Evolutionary conservation across 192 early-diverging fungal species (phyloP), one percentile per base, ranked within the genome.

Genomic region (Gigaspora rosea): DNA sequence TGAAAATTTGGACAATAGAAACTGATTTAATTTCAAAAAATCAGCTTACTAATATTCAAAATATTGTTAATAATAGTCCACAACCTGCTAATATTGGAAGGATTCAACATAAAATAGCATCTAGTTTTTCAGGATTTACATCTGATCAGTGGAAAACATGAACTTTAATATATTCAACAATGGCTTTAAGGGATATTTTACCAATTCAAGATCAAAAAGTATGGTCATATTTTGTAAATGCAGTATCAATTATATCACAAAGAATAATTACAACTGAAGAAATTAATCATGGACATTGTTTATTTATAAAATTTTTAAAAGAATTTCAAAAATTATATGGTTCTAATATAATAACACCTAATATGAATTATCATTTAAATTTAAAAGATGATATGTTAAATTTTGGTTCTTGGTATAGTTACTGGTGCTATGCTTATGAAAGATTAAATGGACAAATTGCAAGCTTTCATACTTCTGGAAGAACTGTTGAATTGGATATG

Each of bases 331-430:
- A 16, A 32, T 9, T 61, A 32, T 61, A 27, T 9, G 3, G 10
- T 12, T 16, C 27, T 20, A n/a, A 61, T 12, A 61, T 33, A 13
- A 27, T 27, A 61, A 61, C 22, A 5, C 59, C 27, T 32, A 61
- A 61, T 12, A 61, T 61, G 59, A 36, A 65, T n/a, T 36, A 36
- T 27, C 63, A 65, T 65, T 41, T 65, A 16, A 36, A 65, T 65
- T 35, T 65, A 35, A 65, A 65, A 41, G 16, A 47, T 46, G 32
- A 35, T 65, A 16, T 65, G 9, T 47, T 65, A 41, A 18, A 65
- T 65, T 65, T 46, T 65, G 63, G 16, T 6, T 35, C 36, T n/a
- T 27, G 32, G 13, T 65, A 65, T 10, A 41, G 63, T 27, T 65
- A 36, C 46, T 65, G 36, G 63, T 65, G 63, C 16, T 65, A 35